Conservation (phyloP, 352 stramenopile species). For the Phytophthora meadii region DNA sequence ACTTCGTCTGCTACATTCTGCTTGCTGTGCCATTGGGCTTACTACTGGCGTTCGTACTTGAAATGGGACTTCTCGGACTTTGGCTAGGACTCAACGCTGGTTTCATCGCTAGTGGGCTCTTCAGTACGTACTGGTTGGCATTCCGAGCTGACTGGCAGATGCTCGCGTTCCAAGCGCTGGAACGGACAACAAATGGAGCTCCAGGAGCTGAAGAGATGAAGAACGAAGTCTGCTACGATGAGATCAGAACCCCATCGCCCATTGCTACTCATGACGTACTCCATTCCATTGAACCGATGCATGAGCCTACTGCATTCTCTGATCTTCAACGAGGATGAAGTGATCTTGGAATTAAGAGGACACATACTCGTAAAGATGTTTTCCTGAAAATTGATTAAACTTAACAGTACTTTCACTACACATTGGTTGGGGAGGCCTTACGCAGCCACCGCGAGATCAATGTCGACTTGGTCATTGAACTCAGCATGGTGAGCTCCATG, state of each 20-base stretch:
- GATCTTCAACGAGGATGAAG: constrained; percentile 5
- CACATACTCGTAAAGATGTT: too few species aligned
- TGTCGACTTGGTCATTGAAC: constrained; percentile 26
- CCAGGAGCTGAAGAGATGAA: constrained; percentile 12
- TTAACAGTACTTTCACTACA: background rate
- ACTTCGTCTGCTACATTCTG: constrained; percentile 87
- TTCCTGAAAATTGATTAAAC: background rate
- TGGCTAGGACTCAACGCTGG: constrained; percentile 82
- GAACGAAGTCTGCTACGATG: constrained; percentile 16
- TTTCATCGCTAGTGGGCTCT: constrained; percentile 70
- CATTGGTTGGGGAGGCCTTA: constrained; percentile 2
- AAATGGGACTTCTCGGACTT: constrained; percentile 74
- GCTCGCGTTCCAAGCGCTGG: constrained; percentile 66
- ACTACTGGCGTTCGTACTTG: constrained; percentile 69
- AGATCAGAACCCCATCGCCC: constrained; percentile 2
- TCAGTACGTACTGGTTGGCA: constrained; percentile 75
- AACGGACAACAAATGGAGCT: constrained; percentile 44
- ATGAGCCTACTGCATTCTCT: constrained; percentile 18
- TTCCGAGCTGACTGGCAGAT: constrained; percentile 71
- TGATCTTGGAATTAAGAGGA: background rate
- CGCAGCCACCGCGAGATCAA: constrained; percentile 22
- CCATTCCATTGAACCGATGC: constrained; percentile 20
- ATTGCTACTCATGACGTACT: constrained; percentile 4
- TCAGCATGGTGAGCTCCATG: constrained; percentile 44
- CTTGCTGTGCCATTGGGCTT: constrained; percentile 84